Evolutionary conservation across 2,329 filamentous ascomycete species (phyloP).

Genomic region (Xylariaceae sp.): DNA sequence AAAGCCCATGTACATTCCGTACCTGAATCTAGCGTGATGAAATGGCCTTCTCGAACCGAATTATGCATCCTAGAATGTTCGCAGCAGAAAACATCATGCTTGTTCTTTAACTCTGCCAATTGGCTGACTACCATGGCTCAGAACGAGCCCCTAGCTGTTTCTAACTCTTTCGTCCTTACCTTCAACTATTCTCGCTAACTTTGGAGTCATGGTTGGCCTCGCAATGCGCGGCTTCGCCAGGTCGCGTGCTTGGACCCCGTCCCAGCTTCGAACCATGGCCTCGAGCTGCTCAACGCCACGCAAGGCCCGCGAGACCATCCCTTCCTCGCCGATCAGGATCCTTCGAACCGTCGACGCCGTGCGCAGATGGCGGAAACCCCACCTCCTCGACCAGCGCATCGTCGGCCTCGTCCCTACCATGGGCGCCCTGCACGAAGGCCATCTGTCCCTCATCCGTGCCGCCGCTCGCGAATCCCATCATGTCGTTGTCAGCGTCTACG

Average conservation of each 20-base stretch:
- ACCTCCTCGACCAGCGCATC: conserved; percentile 62
- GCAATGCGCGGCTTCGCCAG: conserved; percentile 19
- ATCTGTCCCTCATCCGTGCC: conserved; percentile 78
- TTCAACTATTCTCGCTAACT: conserved; percentile 3
- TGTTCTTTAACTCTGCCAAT: conserved; percentile 14
- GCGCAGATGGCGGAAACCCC: conserved; percentile 64
- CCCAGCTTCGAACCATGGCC: conserved; percentile 22
- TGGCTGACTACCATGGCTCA: conserved; percentile 28
- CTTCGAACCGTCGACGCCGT: conserved; percentile 72
- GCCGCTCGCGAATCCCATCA: conserved; percentile 81
- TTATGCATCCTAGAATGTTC: conserved; percentile 26
- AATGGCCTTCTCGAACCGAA: neutral
- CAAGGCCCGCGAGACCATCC: conserved; percentile 42
- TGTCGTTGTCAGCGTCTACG: conserved; percentile 87
- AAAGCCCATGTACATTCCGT: too few relatives aligned
- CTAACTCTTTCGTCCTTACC: conserved; percentile 18
- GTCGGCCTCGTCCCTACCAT: conserved; percentile 94
- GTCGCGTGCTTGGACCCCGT: conserved; percentile 20
- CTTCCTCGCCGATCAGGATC: conserved; percentile 60
- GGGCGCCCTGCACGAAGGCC: conserved; percentile 92
- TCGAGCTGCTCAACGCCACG: conserved; percentile 11
- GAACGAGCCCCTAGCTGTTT: conserved; percentile 2
- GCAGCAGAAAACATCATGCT: conserved; percentile 31
- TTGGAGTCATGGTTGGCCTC: conserved; percentile 21
- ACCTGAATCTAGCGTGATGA: too few relatives aligned